These are phyloP conservation scores for Diplotaxis tenuifolia DNA, from an alignment of 345 rosid species.

Conservation along the genomic window DNA sequence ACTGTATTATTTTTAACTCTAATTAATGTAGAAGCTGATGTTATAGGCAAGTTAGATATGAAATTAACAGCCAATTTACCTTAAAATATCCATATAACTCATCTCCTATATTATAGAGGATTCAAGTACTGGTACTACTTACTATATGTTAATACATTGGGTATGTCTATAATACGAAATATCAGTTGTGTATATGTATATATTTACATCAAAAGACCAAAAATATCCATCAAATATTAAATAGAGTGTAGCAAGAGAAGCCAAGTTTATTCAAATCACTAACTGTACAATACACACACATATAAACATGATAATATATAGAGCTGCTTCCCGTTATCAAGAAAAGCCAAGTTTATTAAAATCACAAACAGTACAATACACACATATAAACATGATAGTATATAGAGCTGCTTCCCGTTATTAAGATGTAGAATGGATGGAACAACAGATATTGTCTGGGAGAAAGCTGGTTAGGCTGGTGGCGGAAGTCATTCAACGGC, in stretches of 20 bases:
- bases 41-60: background rate
- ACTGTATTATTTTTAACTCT: background rate
- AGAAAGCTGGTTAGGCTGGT: background rate
- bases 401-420: background rate
- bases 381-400: slow-evolving; percentile 7
- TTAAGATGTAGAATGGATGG: slow-evolving; percentile 10
- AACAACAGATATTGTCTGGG: background rate
- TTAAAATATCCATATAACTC: background rate
- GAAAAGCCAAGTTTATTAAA: slow-evolving; percentile 18
- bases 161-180: background rate
- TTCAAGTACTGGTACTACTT: background rate
- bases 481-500: slow-evolving; percentile 46
- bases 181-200: background rate
- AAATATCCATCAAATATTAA: background rate
- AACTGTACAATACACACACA: slow-evolving; percentile 18
- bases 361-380: slow-evolving; percentile 23
- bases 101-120: too few relatives aligned
- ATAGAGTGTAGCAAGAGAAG: background rate
- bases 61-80: background rate
- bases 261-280: slow-evolving; percentile 27
- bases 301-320: slow-evolving; percentile 2
- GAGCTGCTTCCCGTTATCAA: too few relatives aligned
- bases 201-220: background rate
- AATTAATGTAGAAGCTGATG: background rate
- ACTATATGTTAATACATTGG: background rate